Evolutionary conservation across 345 rosid genomes (phyloP).

Genomic region (Salix arbutifolia): DNA sequence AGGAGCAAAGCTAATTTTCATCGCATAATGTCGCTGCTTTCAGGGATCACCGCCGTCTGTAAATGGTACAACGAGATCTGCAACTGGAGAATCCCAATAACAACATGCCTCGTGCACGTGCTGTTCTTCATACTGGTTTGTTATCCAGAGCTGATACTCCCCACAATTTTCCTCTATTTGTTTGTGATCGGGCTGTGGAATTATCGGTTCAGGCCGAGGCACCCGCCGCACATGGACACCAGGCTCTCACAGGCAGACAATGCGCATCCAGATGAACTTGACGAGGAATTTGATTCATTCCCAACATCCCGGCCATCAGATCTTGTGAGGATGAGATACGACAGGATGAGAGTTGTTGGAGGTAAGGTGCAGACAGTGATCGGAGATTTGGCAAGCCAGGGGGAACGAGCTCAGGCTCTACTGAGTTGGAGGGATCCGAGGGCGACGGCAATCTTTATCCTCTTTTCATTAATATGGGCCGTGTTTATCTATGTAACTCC

Average conservation of each 20-base stretch:
- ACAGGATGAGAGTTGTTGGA: slow-evolving; percentile 28
- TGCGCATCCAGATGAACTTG: slow-evolving; percentile 27
- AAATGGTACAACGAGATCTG: slow-evolving; percentile 30
- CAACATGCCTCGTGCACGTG: slow-evolving; percentile 26
- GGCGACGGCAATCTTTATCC: slow-evolving; percentile 31
- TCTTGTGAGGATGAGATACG: slow-evolving; percentile 30
- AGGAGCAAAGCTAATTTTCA: slow-evolving; percentile 32
- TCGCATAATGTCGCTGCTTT: slow-evolving; percentile 24
- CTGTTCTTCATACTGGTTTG: slow-evolving; percentile 32
- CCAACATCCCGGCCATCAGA: slow-evolving; percentile 17
- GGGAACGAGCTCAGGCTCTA: slow-evolving; percentile 27
- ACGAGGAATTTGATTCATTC: slow-evolving; percentile 28
- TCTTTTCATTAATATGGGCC: slow-evolving; percentile 25
- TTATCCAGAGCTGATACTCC: slow-evolving; percentile 29
- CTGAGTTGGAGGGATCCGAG: slow-evolving; percentile 32
- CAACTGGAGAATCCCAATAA: slow-evolving; percentile 33
- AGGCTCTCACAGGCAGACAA: slow-evolving; percentile 21
- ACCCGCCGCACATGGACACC: slow-evolving; percentile 30
- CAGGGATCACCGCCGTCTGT: slow-evolving; percentile 19
- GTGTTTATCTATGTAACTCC: slow-evolving; percentile 32
- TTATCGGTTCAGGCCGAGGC: slow-evolving; percentile 30
- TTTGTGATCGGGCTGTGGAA: slow-evolving; percentile 33
- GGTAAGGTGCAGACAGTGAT: slow-evolving; percentile 27
- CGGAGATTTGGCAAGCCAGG: slow-evolving; percentile 35
- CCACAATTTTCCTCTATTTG: slow-evolving; percentile 28